Percentiles rank a stretch among this genome's conserved stretches.
Conservation (phyloP, 2,329 filamentous ascomycete genomes). For the Ilyonectria robusta region DNA sequence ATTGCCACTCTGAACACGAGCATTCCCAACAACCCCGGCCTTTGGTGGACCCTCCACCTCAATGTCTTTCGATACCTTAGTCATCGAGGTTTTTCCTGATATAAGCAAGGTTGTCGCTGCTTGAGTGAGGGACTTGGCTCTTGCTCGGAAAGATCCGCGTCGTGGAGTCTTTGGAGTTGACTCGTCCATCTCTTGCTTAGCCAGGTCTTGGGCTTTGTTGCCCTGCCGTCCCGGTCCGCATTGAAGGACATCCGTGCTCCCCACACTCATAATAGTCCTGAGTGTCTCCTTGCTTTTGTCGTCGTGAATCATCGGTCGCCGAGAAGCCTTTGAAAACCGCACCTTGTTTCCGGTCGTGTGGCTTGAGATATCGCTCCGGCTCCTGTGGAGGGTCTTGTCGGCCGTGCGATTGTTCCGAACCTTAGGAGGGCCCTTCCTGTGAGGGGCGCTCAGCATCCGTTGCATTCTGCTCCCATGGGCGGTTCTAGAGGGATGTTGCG, state of each 20-base stretch:
- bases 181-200: background rate
- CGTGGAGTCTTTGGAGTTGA: constrained; percentile 35
- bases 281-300: constrained; percentile 63
- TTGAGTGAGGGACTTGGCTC: constrained; percentile 34
- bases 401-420: constrained; percentile 26
- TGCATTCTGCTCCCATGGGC: constrained; percentile 33
- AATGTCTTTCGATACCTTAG: constrained; percentile 1
- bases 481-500: background rate
- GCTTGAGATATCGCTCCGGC: constrained; percentile 37
- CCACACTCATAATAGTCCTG: constrained; percentile 66
- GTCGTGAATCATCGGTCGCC: constrained; percentile 54
- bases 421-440: constrained; percentile 39
- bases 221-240: constrained; percentile 21
- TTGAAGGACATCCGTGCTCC: constrained; percentile 56
- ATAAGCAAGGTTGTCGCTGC: constrained; percentile 34
- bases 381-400: constrained; percentile 47
- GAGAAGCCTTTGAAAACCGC: constrained; percentile 51
- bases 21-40: background rate
- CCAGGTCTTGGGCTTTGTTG: constrained; percentile 2
- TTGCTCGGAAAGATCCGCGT: constrained; percentile 19
- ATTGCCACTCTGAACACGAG: background rate
- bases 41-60: background rate
- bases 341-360: constrained; percentile 12
- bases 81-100: constrained; percentile 26
- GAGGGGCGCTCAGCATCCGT: constrained; percentile 37